Base-by-base conservation (phyloP, 140 eudicot genomes). In the Cichorium intybus region DNA sequence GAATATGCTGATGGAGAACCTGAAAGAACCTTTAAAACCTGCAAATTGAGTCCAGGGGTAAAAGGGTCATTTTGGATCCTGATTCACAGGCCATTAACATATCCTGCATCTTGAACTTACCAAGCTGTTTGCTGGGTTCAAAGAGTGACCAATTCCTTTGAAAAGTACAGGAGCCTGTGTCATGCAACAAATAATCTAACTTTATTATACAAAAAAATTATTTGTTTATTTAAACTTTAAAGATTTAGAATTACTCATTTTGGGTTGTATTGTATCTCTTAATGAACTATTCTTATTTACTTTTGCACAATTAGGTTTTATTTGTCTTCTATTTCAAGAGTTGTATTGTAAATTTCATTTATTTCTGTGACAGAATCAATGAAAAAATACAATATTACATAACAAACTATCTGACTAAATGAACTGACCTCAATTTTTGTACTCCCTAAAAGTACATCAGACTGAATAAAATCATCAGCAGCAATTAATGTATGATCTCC, bases 401-500 rank as follows among this genome's bases (percentile, higher is more conserved):
- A 67, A 66, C 23, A 61, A 28, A 72, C 15, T n/a, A 39, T 69
- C 20, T 35, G 37, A 61, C 3, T 22, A 53, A 55, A 70, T 26
- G 39, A 22, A 68, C 82, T 75, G 45, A 84, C 99, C 97, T 93
- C 88, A 17, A 88, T 81, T 24, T 73, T 78, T 75, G 76, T 78
- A 64, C 79, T 84, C 64, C 99, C 99, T 68, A 88, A 63, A 62
- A 93, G 76, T 48, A 83, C 99, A 63, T 84, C 86, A 65, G 94
- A 81, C 16, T 73, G 62, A 52, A 93, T 81, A 33, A 88, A 72
- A 78, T 85, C 87, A 64, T 85, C 99, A 56, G 84, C 77, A 37
- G 99, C 99, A 70, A 93, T 80, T 76, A 88, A 66, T 7, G 97
- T 81, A 58, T 93, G 99, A 72, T 81, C 94, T 37, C 99, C 97